Evolutionary conservation across 192 early-diverging fungal species (phyloP), one percentile per base, ranked within the genome.

Genomic region (Backusella australiensis): DNA sequence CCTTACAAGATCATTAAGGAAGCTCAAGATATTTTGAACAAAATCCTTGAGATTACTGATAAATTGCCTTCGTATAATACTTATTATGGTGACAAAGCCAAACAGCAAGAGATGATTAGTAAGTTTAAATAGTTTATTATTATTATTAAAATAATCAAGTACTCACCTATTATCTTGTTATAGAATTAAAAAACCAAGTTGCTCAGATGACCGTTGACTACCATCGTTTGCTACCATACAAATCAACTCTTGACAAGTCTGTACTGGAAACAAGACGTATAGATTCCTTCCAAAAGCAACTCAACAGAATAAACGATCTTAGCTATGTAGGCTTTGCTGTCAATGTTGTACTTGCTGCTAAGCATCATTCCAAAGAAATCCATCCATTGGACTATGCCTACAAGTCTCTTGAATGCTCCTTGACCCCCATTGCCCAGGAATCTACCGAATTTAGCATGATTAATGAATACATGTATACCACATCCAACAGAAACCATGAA

Each of bases 141-240:
- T n/a, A 3, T 4, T n/a, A 56, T 26, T 26, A 56, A 11, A 56
- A 23, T 11, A 23, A 56, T 56, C 46, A 56, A 11, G 23, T 56
- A 29, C 23, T 26, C 21, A 59, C 1, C 11, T 26, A 59, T 59
- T 59, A 26, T n/a, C 2, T 8, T 42, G 2, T 21, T 69, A 38
- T 46, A 71, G 70, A 12, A 6, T 26, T 39, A 11, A 29, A 71
- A 34, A 46, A 46, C 17, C 21, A 71, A 71, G 26, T 71, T 6
- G 70, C 44, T 34, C 70, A 71, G 44, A 19, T 36, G 39, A 69
- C 23, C 29, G 34, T 39, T 15, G 75, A 88, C 6, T 94, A 92
- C 67, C 93, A 94, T 76, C 89, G 91, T 17, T 84, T 92, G 26
- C 91, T 96, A 42, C 94, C 94, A 3, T 92, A 92, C 52, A 86